Evolutionary conservation across 1,284 basidiomycete species (phyloP).

Genomic region (Meira miltonrushii): DNA sequence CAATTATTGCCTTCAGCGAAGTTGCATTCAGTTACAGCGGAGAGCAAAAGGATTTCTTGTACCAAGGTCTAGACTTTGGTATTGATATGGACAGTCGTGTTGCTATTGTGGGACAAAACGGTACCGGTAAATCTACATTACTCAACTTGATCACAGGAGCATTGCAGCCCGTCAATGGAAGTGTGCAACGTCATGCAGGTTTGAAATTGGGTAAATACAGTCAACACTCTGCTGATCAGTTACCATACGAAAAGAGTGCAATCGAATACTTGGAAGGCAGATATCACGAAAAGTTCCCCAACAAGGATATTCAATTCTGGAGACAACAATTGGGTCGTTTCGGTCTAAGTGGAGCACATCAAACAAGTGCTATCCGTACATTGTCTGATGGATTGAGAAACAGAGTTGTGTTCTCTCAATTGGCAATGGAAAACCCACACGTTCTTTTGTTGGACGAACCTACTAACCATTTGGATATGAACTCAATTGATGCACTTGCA

Average conservation of each 20-base stretch:
- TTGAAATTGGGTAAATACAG: slow-evolving; percentile 89
- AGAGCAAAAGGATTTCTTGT: slow-evolving; percentile 78
- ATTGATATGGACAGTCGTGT: slow-evolving; percentile 80
- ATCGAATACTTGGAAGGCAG: slow-evolving; percentile 83
- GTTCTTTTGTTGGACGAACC: slow-evolving; percentile 58
- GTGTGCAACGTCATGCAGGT: slow-evolving; percentile 76
- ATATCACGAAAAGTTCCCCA: slow-evolving; percentile 81
- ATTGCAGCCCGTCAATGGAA: slow-evolving; percentile 76
- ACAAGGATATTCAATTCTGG: slow-evolving; percentile 91
- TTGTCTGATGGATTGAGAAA: slow-evolving; percentile 89
- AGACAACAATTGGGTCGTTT: slow-evolving; percentile 89
- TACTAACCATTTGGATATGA: slow-evolving; percentile 86
- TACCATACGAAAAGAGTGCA: slow-evolving; percentile 86
- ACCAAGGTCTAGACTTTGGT: slow-evolving; percentile 83
- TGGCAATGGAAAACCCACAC: slow-evolving; percentile 58
- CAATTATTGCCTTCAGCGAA: slow-evolving; percentile 90
- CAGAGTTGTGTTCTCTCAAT: slow-evolving; percentile 83
- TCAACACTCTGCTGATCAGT: slow-evolving; percentile 96
- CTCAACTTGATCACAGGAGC: slow-evolving; percentile 86
- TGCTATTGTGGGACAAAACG: slow-evolving; percentile 97
- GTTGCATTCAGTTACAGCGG: slow-evolving; percentile 95
- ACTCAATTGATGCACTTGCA: slow-evolving; percentile 90
- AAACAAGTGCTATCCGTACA: slow-evolving; percentile 86
- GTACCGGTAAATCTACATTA: slow-evolving; percentile 94
- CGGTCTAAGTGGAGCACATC: slow-evolving; percentile 88